Evolutionary conservation across 768 basidiomycete species (phyloP), one percentile per base, ranked within the genome.

Genomic region (Candolleomyces efflorescens): DNA sequence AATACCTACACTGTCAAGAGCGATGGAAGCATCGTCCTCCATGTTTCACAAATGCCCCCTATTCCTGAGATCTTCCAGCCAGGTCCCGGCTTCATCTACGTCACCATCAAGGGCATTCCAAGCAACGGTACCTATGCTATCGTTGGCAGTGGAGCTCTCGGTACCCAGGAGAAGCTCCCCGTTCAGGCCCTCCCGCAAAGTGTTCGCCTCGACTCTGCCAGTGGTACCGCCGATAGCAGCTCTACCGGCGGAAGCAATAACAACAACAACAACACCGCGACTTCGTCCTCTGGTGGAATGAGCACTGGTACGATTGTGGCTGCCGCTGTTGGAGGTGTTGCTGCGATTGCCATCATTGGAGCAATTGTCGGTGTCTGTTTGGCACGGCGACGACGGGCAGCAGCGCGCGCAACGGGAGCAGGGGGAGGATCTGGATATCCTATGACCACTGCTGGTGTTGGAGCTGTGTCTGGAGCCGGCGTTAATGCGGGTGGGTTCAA

Each of bases 61-160:
- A 93, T 90, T 71, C 76, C 94, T 10, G 89, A 91, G 67, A 64
- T 98, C 65, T 82, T 97, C 76, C 87, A 89, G 64, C 95, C 96
- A 4, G 95, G 95, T 5, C 94, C 95, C 7, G 89, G 83, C 0
- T 76, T 94, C 61, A 59, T 95, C 59, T 97, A 84, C 65, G 89
- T 95, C 58, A 88, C 85, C 37, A 81, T 98, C 60, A 79, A 87
- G 61, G 94, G 92, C 41, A 83, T 97, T 12, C 95, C 94, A 2
- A 87, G 85, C 53, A 87, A 86, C 59, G 94, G 89, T 2, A 82
- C 83, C 11, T 82, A 80, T 69, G 79, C 95, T 55, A 90, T 84
- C 56, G 78, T 94, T 23, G 95, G 95, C 3, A 86, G 76, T 56
- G 94, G 95, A 0, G 69, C 82, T 54, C 78, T 96, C n/a, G 91